phyloP scores from a whole-genome alignment of 2,329 filamentous ascomycete species.

The Monosporascus sp. region DNA sequence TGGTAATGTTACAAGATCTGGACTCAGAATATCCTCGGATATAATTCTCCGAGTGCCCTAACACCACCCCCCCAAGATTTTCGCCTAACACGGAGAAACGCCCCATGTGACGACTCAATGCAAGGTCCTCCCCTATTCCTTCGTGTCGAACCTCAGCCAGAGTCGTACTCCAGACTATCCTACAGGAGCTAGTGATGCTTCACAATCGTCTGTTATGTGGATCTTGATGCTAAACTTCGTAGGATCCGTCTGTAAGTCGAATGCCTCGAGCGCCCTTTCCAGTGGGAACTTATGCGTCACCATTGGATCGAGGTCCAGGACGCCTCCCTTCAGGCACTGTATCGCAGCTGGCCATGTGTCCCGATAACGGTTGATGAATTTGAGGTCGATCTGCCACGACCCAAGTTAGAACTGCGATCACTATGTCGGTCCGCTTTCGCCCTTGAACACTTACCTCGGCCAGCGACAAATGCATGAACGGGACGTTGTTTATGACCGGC shows the following conservation, averaged over 20 bases:
- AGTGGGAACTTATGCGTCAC: conserved; percentile 61
- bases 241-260: conserved; percentile 47
- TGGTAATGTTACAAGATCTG: too few species aligned
- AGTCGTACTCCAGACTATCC: background rate
- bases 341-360: conserved; percentile 68
- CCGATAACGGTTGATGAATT: conserved; percentile 66
- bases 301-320: conserved; percentile 57
- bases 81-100: too few species aligned
- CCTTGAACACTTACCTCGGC: conserved; percentile 43
- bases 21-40: too few species aligned
- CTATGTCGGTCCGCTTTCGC: background rate
- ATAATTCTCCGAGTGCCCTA: too few species aligned
- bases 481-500: conserved; percentile 58
- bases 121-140: too few species aligned
- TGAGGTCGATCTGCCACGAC: conserved; percentile 53
- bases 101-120: too few species aligned
- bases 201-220: conserved; percentile 49
- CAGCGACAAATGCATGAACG: conserved; percentile 62
- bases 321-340: conserved; percentile 51
- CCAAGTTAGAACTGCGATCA: conserved; percentile 6
- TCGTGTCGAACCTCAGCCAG: too few species aligned
- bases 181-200: conserved; percentile 11
- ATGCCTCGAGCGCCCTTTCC: conserved; percentile 55
- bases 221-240: conserved; percentile 55
- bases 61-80: too few species aligned